Percentiles rank a stretch among this genome's conserved stretches.
Conservation (phyloP, 1,139 yeast genomes). For the Pichia sp. region DNA sequence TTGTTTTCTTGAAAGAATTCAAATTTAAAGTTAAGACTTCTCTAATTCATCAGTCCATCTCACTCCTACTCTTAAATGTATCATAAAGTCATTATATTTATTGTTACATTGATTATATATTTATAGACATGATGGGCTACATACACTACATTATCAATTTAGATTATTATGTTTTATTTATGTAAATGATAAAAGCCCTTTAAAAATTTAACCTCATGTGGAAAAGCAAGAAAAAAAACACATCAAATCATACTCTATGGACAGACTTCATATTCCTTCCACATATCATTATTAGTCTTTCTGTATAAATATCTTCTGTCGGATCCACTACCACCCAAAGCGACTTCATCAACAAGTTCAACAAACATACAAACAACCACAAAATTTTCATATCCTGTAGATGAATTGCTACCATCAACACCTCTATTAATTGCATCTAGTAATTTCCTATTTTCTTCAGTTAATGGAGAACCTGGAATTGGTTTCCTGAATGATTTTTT, state of each 20-base stretch:
- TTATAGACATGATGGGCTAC: no score
- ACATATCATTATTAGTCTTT: slow-evolving; percentile 48
- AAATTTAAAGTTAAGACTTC: no score
- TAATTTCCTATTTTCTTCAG: slow-evolving; percentile 48
- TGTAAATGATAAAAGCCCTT: no score
- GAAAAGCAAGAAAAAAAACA: no score
- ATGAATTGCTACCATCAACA: slow-evolving; percentile 64
- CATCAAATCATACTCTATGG: slow-evolving; percentile 39
- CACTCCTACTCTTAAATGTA: no score
- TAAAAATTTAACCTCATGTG: no score
- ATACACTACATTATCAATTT: no score
- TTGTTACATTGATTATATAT: no score
- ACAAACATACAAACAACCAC: slow-evolving; percentile 64
- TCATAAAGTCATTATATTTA: no score
- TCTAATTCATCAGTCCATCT: no score
- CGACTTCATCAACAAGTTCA: slow-evolving; percentile 67
- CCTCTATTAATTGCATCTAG: slow-evolving; percentile 74
- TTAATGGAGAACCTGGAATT: slow-evolving; percentile 54
- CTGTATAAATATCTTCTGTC: slow-evolving; percentile 52
- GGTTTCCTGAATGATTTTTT: slow-evolving; percentile 70
- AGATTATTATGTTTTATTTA: no score
- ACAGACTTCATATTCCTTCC: slow-evolving; percentile 76
- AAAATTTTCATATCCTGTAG: slow-evolving; percentile 63
- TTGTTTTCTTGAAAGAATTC: no score
- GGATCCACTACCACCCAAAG: slow-evolving; percentile 38